Base-by-base conservation (phyloP, 1,284 basidiomycete genomes). In the Boletus hoseneyae region DNA sequence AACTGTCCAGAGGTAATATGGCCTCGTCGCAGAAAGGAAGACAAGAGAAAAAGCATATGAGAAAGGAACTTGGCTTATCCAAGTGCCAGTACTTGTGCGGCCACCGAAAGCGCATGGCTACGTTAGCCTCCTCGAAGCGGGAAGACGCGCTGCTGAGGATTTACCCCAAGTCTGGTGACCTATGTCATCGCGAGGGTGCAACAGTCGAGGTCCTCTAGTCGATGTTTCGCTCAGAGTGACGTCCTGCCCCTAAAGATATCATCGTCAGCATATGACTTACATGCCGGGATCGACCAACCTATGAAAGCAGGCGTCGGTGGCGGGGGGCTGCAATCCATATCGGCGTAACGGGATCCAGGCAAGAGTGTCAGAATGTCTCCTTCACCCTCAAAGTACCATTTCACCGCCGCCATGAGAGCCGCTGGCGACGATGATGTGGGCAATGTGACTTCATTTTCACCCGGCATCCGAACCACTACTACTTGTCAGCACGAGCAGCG, bases 181-280 rank as follows among this genome's bases (percentile, higher is more conserved):
- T n/a, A n/a, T n/a, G 45, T 36, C 60, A 50, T 42, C 53, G 50
- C 37, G 57, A 57, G 25, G 58, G 62, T 38, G 59, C 61, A 32
- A 45, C 34, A 19, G 6, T 40, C 36, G 29, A 27, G 4, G 32
- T 44, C 41, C 21, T 50, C 23, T 50, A 62, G n/a, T n/a, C n/a
- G 19, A 56, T 33, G 16, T 51, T 57, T 18, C 50, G 45, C 42
- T 60, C 30, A 23, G 2, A 39, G 25, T 18, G 41, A 0, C 34
- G 40, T 23, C 21, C 48, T 16, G 48, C 33, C 34, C 3, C 61
- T 61, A 11, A 33, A 33, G 29, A 33, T 18, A 25, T 16, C 27
- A 25, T 36, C 6, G 23, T 60, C 41, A 57, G 45, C 21, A 25
- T 19, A 34, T 23, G 9, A 11, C 9, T 10, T 34, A 10, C 2